These are phyloP conservation scores for Auricularia sp. DNA, from an alignment of 768 basidiomycete genomes.

Conservation along the genomic window DNA sequence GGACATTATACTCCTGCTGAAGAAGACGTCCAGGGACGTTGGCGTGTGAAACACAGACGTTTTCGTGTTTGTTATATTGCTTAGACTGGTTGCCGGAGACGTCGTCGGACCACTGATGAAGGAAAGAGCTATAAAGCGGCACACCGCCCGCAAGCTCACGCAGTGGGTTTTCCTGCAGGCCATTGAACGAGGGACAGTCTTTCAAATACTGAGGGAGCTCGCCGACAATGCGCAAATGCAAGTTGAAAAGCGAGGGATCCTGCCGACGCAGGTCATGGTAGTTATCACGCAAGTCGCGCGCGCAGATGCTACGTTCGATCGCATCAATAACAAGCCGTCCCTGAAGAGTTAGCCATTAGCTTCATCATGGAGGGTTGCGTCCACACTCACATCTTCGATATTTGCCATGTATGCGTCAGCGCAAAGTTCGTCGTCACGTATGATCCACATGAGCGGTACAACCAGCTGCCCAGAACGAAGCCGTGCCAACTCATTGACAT, in stretches of 20 bases:
- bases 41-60: conserved; percentile 20
- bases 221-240: too few species aligned
- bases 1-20: conserved; percentile 25
- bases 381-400: too few species aligned
- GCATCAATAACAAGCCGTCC: too few species aligned
- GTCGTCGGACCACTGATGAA: conserved; percentile 23
- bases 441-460: conserved; percentile 17
- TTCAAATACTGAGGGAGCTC: too few species aligned
- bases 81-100: conserved; percentile 24
- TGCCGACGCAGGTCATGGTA: too few species aligned
- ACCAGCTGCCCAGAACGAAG: conserved; percentile 11
- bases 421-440: neutral
- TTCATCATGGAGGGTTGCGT: too few species aligned
- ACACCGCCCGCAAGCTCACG: conserved; percentile 8
- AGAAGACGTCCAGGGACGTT: conserved; percentile 21
- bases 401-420: conserved; percentile 3
- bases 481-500: conserved; percentile 18
- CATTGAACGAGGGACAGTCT: too few species aligned
- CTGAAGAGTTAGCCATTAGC: too few species aligned
- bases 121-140: conserved; percentile 8
- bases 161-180: conserved; percentile 4
- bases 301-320: too few species aligned
- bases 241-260: too few species aligned
- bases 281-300: too few species aligned
- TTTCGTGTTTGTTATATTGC: too few species aligned